Conservation (phyloP, 2,329 filamentous ascomycete species). For the Ophiocordyceps camponoti-leonardi region DNA sequence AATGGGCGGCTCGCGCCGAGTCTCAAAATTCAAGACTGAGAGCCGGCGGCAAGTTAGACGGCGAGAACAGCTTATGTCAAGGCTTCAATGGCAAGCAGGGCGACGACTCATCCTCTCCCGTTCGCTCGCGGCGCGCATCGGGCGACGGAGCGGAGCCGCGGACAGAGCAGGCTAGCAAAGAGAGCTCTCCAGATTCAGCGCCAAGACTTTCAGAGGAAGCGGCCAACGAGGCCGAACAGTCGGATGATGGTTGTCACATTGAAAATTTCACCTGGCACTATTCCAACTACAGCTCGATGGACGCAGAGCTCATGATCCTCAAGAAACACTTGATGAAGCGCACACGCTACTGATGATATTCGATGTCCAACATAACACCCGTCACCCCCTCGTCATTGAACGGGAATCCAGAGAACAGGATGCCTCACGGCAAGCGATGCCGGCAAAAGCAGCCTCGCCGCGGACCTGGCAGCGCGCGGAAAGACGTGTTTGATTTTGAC, state of each 20-base stretch:
- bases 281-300: conserved; percentile 3
- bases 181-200: not conserved
- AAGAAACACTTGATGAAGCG: conserved; percentile 2
- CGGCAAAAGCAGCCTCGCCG: no score
- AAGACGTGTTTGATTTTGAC: no score
- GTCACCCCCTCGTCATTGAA: no score
- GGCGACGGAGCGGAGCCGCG: not conserved
- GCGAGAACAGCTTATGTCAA: not conserved
- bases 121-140: not conserved
- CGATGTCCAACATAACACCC: not conserved
- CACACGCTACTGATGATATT: not conserved
- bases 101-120: conserved; percentile 1
- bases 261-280: conserved; percentile 2
- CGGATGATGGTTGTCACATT: not conserved
- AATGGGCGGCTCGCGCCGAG: conserved; percentile 5
- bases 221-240: not conserved
- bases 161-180: not conserved
- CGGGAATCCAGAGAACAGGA: no score
- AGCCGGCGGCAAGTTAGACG: not conserved
- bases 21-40: conserved; percentile 1
- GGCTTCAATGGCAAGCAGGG: not conserved
- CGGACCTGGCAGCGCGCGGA: no score
- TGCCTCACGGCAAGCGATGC: no score
- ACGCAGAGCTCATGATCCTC: conserved; percentile 3
- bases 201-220: not conserved